A percentile compares a stretch with the other conserved stretches of the same genome.
Evolutionary conservation across 306 rosid species (phyloP).

Genomic region (Comarum palustre): DNA sequence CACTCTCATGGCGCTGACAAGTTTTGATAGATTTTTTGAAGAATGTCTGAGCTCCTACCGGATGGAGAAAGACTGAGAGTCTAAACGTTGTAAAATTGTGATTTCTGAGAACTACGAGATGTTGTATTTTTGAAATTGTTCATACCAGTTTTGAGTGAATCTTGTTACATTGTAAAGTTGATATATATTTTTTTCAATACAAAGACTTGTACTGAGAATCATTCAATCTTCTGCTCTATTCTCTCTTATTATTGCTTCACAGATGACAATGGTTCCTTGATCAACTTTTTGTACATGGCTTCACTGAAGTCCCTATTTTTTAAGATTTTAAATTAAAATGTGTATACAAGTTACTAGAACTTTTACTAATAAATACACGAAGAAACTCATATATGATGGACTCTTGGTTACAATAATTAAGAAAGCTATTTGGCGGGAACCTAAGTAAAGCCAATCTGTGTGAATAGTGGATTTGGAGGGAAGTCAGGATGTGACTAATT

Average conservation of each 20-base stretch:
- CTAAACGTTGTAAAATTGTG: neutral
- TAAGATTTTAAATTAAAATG: too few species aligned
- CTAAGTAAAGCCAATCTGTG: too few species aligned
- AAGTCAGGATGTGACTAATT: too few species aligned
- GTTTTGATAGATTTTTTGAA: neutral
- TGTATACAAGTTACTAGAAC: too few species aligned
- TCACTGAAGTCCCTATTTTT: neutral
- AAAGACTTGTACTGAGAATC: neutral
- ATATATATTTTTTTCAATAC: neutral
- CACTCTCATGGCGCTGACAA: conserved; percentile 26
- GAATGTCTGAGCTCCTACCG: neutral
- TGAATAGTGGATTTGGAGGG: too few species aligned
- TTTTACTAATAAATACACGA: too few species aligned
- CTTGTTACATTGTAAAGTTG: conserved; percentile 7
- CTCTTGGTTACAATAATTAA: too few species aligned
- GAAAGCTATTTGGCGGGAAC: too few species aligned
- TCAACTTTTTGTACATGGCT: neutral
- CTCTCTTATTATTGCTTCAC: neutral
- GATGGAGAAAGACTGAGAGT: neutral
- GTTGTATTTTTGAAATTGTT: neutral
- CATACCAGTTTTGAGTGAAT: conserved; percentile 1
- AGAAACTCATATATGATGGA: too few species aligned
- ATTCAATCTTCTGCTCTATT: neutral
- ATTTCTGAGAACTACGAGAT: neutral
- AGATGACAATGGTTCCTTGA: neutral